phyloP scores from a whole-genome alignment of 208 protist species.

The Trypanosoma vivax region DNA sequence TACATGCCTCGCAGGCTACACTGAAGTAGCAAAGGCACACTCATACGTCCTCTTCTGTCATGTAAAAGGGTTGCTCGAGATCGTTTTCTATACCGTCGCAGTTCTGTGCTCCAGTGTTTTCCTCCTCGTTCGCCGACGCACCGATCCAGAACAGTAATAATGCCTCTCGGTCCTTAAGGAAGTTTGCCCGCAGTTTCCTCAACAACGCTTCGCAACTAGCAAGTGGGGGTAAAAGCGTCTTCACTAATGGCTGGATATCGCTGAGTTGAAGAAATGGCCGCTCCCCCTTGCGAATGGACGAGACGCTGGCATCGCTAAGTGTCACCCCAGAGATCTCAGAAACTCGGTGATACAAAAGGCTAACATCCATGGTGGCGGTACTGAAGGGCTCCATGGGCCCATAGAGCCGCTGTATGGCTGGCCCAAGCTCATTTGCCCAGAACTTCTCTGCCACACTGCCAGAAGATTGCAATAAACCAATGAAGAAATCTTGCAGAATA shows the following conservation, averaged over 20 bases:
- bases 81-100: background rate
- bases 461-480: constrained; percentile 41
- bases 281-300: constrained; percentile 22
- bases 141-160: constrained; percentile 86
- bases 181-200: constrained; percentile 7
- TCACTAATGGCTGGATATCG: constrained; percentile 18
- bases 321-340: constrained; percentile 38
- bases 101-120: constrained; percentile 9
- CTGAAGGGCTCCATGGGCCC: constrained; percentile 50
- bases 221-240: constrained; percentile 18
- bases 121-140: constrained; percentile 28
- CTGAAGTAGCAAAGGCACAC: too few relatives aligned
- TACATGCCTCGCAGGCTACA: too few relatives aligned
- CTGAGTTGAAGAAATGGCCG: constrained; percentile 36
- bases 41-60: constrained; percentile 19
- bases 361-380: constrained; percentile 32
- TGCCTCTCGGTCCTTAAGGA: constrained; percentile 21
- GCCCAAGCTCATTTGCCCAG: constrained; percentile 66
- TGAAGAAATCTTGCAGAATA: constrained; percentile 34
- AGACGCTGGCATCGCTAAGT: constrained; percentile 33
- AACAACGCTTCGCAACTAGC: background rate
- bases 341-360: constrained; percentile 49
- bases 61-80: constrained; percentile 55
- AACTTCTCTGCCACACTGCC: constrained; percentile 41
- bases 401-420: constrained; percentile 34